Percentiles rank a stretch among this genome's conserved stretches.
Evolutionary conservation across 371 early-diverging fungal genomes (phyloP).

Genomic region (Mortierella sp.): DNA sequence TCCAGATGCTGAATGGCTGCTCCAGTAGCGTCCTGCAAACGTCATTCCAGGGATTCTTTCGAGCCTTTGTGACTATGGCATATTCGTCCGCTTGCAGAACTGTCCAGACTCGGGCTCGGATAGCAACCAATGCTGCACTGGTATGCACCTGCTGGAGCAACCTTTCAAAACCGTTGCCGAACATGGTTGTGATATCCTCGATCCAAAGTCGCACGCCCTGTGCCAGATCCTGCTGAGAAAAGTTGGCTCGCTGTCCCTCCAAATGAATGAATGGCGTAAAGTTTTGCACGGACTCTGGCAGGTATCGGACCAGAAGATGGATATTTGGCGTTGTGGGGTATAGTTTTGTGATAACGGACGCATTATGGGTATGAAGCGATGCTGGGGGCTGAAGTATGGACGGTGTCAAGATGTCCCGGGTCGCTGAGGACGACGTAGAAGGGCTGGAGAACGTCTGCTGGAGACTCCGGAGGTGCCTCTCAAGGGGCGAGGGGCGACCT

Average conservation of each 20-base stretch:
- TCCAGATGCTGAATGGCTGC: slow-evolving; percentile 57
- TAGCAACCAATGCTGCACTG: slow-evolving; percentile 49
- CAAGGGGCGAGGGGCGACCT: slow-evolving; percentile 17
- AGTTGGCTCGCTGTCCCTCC: slow-evolving; percentile 15
- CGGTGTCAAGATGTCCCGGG: slow-evolving; percentile 10
- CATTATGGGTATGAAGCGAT: slow-evolving; percentile 1
- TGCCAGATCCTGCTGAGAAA: slow-evolving; percentile 43
- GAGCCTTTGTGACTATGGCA: slow-evolving; percentile 11
- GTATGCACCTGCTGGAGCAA: slow-evolving; percentile 56
- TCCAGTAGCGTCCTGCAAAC: slow-evolving; percentile 39
- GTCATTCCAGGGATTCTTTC: slow-evolving; percentile 27
- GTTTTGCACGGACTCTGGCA: slow-evolving; percentile 64
- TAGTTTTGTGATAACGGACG: slow-evolving; percentile 60
- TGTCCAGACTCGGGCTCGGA: slow-evolving; percentile 56
- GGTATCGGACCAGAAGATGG: slow-evolving; percentile 66
- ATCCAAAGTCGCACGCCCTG: slow-evolving; percentile 56
- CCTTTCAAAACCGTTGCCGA: slow-evolving; percentile 38
- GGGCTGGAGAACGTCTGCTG: slow-evolving; percentile 42
- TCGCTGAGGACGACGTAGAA: neutral
- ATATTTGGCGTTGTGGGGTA: slow-evolving; percentile 70
- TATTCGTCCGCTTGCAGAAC: slow-evolving; percentile 53
- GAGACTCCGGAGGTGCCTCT: slow-evolving; percentile 35
- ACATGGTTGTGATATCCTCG: slow-evolving; percentile 26
- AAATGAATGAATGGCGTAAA: slow-evolving; percentile 60
- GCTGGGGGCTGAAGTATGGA: slow-evolving; percentile 18